Percentiles rank a stretch among this genome's conserved stretches.
Evolutionary conservation across 129 eudicot species (phyloP).

Genomic region (Flaveria robusta): DNA sequence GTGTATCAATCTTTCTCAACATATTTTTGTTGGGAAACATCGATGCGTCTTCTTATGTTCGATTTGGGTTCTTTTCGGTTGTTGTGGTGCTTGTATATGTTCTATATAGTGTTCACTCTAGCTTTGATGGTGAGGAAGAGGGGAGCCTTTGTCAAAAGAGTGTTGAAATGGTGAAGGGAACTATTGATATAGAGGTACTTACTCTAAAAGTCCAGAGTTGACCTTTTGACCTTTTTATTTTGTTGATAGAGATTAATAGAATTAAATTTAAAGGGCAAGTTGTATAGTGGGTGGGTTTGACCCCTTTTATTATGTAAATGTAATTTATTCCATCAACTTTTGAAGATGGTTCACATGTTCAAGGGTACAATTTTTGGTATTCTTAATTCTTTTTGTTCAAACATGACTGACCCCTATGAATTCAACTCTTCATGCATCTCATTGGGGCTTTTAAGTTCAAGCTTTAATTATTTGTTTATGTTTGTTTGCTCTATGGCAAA

Average conservation of each 20-base stretch:
- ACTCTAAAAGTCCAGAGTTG: slow-evolving; percentile 45
- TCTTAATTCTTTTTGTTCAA: too few species aligned
- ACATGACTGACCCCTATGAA: too few species aligned
- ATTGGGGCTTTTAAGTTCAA: not conserved
- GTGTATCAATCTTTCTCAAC: slow-evolving; percentile 77
- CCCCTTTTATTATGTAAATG: slow-evolving; percentile 29
- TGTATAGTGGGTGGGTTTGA: slow-evolving; percentile 48
- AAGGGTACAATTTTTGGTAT: slow-evolving; percentile 7
- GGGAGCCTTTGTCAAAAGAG: slow-evolving; percentile 51
- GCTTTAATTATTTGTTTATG: not conserved
- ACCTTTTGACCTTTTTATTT: slow-evolving; percentile 2
- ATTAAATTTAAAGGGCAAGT: slow-evolving; percentile 42
- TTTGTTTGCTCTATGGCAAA: not conserved
- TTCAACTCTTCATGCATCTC: too few species aligned
- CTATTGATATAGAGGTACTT: slow-evolving; percentile 43
- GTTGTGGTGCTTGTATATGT: slow-evolving; percentile 67
- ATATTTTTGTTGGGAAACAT: slow-evolving; percentile 77
- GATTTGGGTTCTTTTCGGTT: slow-evolving; percentile 79
- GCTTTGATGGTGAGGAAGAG: slow-evolving; percentile 81
- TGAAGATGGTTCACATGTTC: slow-evolving; percentile 40
- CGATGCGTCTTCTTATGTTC: slow-evolving; percentile 63
- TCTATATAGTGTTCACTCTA: slow-evolving; percentile 90
- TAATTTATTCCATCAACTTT: slow-evolving; percentile 46
- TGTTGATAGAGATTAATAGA: slow-evolving; percentile 39
- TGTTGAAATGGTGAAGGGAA: slow-evolving; percentile 49